phyloP scores from a whole-genome alignment of 2,329 filamentous ascomycete species.

The Aspergillus sp. region DNA sequence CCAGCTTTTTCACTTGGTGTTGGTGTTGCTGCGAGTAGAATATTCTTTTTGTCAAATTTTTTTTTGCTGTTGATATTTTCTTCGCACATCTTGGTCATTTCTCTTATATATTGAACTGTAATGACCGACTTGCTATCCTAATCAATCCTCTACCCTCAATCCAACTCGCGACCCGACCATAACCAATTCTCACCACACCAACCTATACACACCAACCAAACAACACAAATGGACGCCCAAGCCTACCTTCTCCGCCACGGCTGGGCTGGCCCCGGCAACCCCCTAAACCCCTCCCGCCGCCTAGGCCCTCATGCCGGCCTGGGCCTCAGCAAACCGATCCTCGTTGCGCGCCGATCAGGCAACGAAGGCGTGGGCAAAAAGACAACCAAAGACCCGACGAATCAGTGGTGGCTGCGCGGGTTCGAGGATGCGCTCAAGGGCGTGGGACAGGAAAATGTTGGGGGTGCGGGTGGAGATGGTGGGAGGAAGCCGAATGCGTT shows the following conservation, averaged over 20 bases:
- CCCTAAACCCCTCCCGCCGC: conserved; percentile 61
- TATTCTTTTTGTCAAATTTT: neutral
- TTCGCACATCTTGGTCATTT: neutral
- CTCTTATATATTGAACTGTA: neutral
- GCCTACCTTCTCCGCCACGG: conserved; percentile 78
- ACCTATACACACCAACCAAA: neutral
- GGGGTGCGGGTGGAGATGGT: conserved; percentile 50
- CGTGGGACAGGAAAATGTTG: conserved; percentile 50
- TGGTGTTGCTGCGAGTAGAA: neutral
- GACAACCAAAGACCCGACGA: conserved; percentile 54
- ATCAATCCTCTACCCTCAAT: too few species aligned
- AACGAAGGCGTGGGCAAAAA: conserved; percentile 76
- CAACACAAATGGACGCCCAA: conserved; percentile 65
- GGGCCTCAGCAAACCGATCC: conserved; percentile 75
- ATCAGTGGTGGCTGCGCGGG: conserved; percentile 96
- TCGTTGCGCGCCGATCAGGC: conserved; percentile 76
- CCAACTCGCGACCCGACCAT: neutral
- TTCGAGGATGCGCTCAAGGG: conserved; percentile 86
- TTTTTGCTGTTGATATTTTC: neutral
- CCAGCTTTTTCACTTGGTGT: neutral
- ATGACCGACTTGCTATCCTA: too few species aligned
- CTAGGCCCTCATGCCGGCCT: conserved; percentile 53
- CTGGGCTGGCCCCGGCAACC: conserved; percentile 84
- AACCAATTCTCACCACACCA: neutral
- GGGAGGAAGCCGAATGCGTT: conserved; percentile 40